phyloP scores from a whole-genome alignment of 2,329 filamentous ascomycete species.

The Nothophoma quercina region DNA sequence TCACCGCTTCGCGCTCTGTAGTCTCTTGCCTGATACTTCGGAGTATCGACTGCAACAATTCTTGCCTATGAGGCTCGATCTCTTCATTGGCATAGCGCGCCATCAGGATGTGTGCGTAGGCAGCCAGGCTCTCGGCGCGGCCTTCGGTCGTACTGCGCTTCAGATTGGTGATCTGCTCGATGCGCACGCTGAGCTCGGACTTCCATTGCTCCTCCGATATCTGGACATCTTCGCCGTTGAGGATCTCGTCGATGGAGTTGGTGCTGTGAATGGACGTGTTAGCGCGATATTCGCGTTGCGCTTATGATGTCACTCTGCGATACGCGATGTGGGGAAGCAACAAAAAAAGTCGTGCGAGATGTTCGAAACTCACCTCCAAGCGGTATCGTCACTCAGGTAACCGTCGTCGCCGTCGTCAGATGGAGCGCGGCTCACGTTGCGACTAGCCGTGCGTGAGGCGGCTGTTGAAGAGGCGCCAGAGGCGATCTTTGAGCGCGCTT shows the following conservation, averaged over 20 bases:
- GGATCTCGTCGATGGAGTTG: constrained; percentile 72
- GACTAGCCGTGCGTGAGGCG: constrained; percentile 58
- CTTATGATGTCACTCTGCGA: constrained; percentile 39
- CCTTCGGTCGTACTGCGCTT: constrained; percentile 79
- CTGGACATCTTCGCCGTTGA: constrained; percentile 59
- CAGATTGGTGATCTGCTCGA: constrained; percentile 76
- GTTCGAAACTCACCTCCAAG: constrained; percentile 59
- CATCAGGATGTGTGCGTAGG: constrained; percentile 71
- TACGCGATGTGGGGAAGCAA: constrained; percentile 17
- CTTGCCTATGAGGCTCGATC: constrained; percentile 65
- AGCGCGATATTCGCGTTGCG: constrained; percentile 29
- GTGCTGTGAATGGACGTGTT: constrained; percentile 53
- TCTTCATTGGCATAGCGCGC: constrained; percentile 71
- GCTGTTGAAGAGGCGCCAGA: constrained; percentile 66
- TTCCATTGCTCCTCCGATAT: constrained; percentile 64
- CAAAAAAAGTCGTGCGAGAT: constrained; percentile 14
- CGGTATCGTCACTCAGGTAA: constrained; percentile 64
- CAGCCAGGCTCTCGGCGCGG: constrained; percentile 69
- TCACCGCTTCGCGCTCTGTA: constrained; percentile 71
- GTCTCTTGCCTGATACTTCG: constrained; percentile 74
- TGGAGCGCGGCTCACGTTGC: constrained; percentile 66
- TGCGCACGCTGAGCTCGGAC: constrained; percentile 67
- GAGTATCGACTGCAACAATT: constrained; percentile 71
- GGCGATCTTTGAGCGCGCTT: constrained; percentile 65
- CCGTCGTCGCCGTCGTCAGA: constrained; percentile 70